Base-by-base conservation (phyloP, 257 asterid species). In the Gentiana straminea region DNA sequence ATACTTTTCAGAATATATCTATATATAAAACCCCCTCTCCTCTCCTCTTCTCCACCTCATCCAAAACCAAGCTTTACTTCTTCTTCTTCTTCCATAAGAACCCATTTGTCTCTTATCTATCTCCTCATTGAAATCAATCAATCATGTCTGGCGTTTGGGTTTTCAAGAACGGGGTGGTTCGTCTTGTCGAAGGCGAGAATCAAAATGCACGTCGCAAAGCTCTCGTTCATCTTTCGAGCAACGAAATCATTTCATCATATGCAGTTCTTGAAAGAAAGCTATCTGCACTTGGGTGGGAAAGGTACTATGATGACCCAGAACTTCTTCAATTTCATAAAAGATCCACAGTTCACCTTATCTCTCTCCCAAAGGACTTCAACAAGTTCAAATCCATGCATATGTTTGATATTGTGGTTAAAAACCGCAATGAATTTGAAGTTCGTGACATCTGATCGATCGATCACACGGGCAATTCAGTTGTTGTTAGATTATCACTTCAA, bases 311-410 rank as follows among this genome's bases (percentile, higher is more conserved):
- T 35, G 82, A 77, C 37, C 82, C 79, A 4, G 79, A 70, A 9
- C 76, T 77, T 41, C 75, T 73, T 44, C 82, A 77, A 44, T 77
- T 60, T 66, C 82, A 77, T 33, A 77, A 77, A 58, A 59, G 82
- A 57, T 77, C 79, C 15, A 70, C 82, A 0, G 68, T 73, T n/a
- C 73, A 77, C 58, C 82, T 77, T 43, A 77, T 77, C 39, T 77
- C 82, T 49, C 82, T 77, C 33, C 82, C 82, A 0, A 77, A 51
- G 52, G 79, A 77, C 8, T 77, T 77, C 72, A 70, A 3, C 64
- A 77, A 49, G 68, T 70, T 77, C 70, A 77, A 73, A 54, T 67
- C 79, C 77, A 73, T 73, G 63, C 69, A 76, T 35, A 76, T 69
- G 76, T 76, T 58, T 9, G 76, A 72, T 57, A 72, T 72, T 49